These are phyloP conservation scores for Pseudophaeomoniella oleicola DNA, from an alignment of 2,329 filamentous ascomycete species.

Conservation along the genomic window DNA sequence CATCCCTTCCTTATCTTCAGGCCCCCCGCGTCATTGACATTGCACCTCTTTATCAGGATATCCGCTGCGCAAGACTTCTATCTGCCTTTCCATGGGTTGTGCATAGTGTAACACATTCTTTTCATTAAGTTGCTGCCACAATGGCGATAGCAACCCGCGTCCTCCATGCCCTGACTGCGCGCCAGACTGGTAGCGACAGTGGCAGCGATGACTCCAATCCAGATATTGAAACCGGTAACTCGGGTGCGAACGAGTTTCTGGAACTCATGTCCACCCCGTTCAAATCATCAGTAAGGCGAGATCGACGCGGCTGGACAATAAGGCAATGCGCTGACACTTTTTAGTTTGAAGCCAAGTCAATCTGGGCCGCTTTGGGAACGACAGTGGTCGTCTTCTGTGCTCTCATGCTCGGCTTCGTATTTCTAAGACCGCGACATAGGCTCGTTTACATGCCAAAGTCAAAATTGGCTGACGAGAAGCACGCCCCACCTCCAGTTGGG, in stretches of 20 bases:
- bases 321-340: conserved; percentile 5
- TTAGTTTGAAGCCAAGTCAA: conserved; percentile 44
- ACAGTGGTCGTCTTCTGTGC: conserved; percentile 61
- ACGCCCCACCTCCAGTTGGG: conserved; percentile 72
- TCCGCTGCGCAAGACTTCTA: no score
- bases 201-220: background rate
- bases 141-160: no score
- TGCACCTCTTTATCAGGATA: no score
- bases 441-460: conserved; percentile 89
- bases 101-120: no score
- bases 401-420: conserved; percentile 69
- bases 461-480: conserved; percentile 81
- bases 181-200: no score
- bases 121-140: no score
- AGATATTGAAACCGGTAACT: background rate
- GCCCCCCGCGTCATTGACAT: no score
- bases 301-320: background rate
- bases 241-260: conserved; percentile 21
- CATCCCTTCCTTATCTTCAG: no score
- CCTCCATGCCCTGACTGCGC: background rate
- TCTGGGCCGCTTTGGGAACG: conserved; percentile 66
- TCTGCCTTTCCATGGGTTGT: no score
- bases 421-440: conserved; percentile 80
- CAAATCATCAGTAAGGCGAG: conserved; percentile 22
- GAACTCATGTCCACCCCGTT: conserved; percentile 30